These are phyloP conservation scores for Bryum argenteum DNA, from an alignment of 225 moss, liverwort and hornwort species.

Conservation along the genomic window DNA sequence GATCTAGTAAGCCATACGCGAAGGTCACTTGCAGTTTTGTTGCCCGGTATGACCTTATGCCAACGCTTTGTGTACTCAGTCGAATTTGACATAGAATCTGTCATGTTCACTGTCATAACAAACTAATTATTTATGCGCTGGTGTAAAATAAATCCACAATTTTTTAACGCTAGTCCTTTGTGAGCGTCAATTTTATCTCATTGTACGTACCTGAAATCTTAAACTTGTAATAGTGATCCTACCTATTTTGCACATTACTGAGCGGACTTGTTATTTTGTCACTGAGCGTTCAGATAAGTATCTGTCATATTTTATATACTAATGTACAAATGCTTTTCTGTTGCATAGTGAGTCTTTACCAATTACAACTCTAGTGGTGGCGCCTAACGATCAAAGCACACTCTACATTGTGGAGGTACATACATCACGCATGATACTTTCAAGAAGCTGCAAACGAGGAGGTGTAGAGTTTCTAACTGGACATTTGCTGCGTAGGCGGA, in stretches of 20 bases:
- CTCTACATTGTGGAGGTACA: constrained; percentile 44
- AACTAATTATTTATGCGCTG: too few relatives aligned
- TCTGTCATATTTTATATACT: neutral
- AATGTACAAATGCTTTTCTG: neutral
- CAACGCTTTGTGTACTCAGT: too few relatives aligned
- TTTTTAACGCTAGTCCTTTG: too few relatives aligned
- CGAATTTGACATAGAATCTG: too few relatives aligned
- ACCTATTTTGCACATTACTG: too few relatives aligned
- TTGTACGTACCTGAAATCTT: too few relatives aligned
- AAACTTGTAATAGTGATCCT: too few relatives aligned
- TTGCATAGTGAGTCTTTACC: constrained; percentile 40
- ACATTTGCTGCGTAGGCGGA: constrained; percentile 24
- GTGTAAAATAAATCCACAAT: too few relatives aligned
- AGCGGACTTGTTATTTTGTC: constrained; percentile 1
- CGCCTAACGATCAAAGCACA: constrained; percentile 31
- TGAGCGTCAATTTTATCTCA: too few relatives aligned
- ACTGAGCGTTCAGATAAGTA: neutral
- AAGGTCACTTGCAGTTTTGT: constrained; percentile 39
- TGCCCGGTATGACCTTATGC: constrained; percentile 31
- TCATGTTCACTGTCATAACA: too few relatives aligned
- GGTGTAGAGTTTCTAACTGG: neutral
- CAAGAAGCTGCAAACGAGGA: neutral
- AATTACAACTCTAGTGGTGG: constrained; percentile 43
- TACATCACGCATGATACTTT: neutral
- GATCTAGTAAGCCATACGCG: constrained; percentile 34